Base-by-base conservation (phyloP, 495 filamentous ascomycete genomes). In the Tirmania nivea region DNA sequence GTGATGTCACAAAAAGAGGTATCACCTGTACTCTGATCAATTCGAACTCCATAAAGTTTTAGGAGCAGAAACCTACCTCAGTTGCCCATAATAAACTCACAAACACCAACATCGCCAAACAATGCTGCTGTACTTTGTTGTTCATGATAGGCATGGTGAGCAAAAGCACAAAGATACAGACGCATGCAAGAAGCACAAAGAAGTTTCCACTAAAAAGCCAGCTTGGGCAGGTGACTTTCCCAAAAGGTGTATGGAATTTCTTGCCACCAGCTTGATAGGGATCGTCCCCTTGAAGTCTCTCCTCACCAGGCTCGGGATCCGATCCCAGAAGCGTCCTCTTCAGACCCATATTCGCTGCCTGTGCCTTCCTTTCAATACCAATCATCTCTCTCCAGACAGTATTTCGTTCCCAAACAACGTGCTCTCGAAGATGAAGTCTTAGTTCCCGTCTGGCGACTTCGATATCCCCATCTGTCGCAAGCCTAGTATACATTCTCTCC, bases 371-470 rank as follows among this genome's bases (percentile, higher is more conserved):
- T 70, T 99, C 90, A 56, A 99, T 85, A 53, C 89, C 90, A 62
- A 99, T 99, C 78, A 99, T 89, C 58, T 99, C 90, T 66, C 92
- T 72, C 90, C 90, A 99, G 5, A 99, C 90, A 0, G 90, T 99
- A 60, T 99, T 99, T 49, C 90, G 75, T 62, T 99, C 90, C 92
- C 92, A 99, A 35, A 96, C 87, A 16, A 99, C 89, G 69, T 99
- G 90, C 67, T 99, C 90, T 59, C 90, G 73, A 34, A 99, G 72
- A 65, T 99, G 86, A 19, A 94, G 78, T 48, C 90, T 75, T 45
- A 99, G 73, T 60, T 96, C 90, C 52, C 83, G 80, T 51, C 74
- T 81, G 1, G 90, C 90, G 11, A 78, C 66, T 17, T 72, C 68
- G 6, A 81, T 64, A 59, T 95, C 82, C 10, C 85, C 86, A 51